Conservation (phyloP, 331 rosid genomes). For the Arachis monticola region DNA sequence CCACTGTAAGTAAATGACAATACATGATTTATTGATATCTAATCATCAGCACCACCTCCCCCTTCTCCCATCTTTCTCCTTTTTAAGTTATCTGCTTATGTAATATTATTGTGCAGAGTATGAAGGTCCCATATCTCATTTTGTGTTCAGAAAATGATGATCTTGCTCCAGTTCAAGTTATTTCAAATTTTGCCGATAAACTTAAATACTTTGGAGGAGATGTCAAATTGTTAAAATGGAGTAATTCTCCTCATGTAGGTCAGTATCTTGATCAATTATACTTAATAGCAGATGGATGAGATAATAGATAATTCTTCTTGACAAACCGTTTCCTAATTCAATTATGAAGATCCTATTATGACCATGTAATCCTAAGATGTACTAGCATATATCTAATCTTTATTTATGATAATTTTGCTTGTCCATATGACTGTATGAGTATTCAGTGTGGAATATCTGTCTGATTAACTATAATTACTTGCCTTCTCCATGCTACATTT, state of each 20-base stretch:
- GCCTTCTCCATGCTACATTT: constrained; percentile 4
- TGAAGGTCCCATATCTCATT: constrained; percentile 88
- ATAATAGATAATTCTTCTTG: constrained; percentile 9
- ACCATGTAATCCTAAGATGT: constrained; percentile 2
- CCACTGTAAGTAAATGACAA: constrained; percentile 63
- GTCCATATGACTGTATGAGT: background rate
- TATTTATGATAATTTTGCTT: constrained; percentile 7
- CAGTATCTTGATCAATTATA: constrained; percentile 48
- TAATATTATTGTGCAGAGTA: constrained; percentile 61
- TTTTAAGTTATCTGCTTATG: constrained; percentile 17
- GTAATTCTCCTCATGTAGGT: constrained; percentile 91
- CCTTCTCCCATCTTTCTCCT: background rate
- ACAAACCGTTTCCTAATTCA: constrained; percentile 18
- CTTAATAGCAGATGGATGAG: constrained; percentile 10
- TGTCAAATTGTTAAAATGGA: constrained; percentile 85
- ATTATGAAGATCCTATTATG: background rate
- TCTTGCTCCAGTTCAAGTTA: constrained; percentile 78
- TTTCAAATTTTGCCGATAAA: constrained; percentile 74
- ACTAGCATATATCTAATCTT: constrained; percentile 13
- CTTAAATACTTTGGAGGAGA: constrained; percentile 84
- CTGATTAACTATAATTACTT: background rate
- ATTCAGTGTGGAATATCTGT: constrained; percentile 8
- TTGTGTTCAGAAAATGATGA: constrained; percentile 86
- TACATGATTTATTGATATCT: constrained; percentile 3
- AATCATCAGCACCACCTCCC: background rate